Conservation (phyloP, 345 rosid genomes). For the sweet orange (Citrus sinensis) region DVS_A1.0 CM039162.1:30587001-30587500, state of each 20-base stretch:
- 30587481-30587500: constrained; percentile 34
- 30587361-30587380: constrained; percentile 76
- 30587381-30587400: constrained; percentile 81
- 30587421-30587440: constrained; percentile 34
- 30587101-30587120: background rate
- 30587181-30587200: constrained; percentile 8
- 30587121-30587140: background rate
- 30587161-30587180: background rate
- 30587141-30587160: constrained; percentile 12
- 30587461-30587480: constrained; percentile 22
- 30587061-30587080: constrained; percentile 22
- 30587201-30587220: background rate
- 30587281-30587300: background rate
- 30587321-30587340: background rate
- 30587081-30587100: constrained; percentile 9
- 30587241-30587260: background rate
- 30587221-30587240: background rate
- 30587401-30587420: constrained; percentile 39
- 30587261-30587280: background rate
- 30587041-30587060: constrained; percentile 21
- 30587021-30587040: constrained; percentile 25
- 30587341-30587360: constrained; percentile 51
- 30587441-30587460: constrained; percentile 19
- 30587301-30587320: constrained; percentile 1
- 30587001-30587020: constrained; percentile 1